Evolutionary conservation across 148 eudicot species (phyloP).

Genomic region (Rheum nobile): DNA sequence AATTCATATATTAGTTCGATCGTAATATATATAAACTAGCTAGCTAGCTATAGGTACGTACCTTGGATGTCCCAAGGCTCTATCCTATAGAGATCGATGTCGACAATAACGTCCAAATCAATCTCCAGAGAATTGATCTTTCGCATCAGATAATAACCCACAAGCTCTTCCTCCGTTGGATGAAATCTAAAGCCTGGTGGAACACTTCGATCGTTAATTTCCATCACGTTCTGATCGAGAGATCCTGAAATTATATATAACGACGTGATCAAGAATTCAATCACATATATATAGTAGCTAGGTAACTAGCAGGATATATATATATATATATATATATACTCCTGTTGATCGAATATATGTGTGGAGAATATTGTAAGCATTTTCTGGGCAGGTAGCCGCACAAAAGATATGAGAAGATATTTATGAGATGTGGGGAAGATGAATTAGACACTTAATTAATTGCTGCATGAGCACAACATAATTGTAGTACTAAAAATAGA

Average conservation of each 20-base stretch:
- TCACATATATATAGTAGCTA: too few relatives aligned
- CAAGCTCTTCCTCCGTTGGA: constrained; percentile 88
- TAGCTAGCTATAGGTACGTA: neutral
- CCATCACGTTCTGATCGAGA: constrained; percentile 22
- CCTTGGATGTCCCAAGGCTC: constrained; percentile 98
- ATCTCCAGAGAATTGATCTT: constrained; percentile 53
- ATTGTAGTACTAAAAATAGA: neutral
- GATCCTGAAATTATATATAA: neutral
- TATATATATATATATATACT: neutral
- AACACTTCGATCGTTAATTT: constrained; percentile 10
- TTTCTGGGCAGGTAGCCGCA: too few relatives aligned
- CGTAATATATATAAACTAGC: too few relatives aligned
- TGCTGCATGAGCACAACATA: constrained; percentile 5
- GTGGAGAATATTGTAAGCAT: too few relatives aligned
- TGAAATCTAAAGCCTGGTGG: constrained; percentile 91
- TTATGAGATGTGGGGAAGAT: neutral
- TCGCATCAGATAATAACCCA: constrained; percentile 59
- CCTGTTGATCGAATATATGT: too few relatives aligned
- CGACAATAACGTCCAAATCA: constrained; percentile 62
- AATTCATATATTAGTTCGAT: too few relatives aligned
- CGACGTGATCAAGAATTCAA: neutral
- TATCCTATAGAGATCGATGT: constrained; percentile 67
- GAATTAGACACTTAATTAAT: neutral
- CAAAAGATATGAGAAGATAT: neutral
- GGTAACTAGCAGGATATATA: neutral